Percentiles rank a stretch among this genome's conserved stretches.
These are phyloP conservation scores for Malus hybrid DNA, from an alignment of 331 rosid genomes.

Conservation along the genomic window DNA sequence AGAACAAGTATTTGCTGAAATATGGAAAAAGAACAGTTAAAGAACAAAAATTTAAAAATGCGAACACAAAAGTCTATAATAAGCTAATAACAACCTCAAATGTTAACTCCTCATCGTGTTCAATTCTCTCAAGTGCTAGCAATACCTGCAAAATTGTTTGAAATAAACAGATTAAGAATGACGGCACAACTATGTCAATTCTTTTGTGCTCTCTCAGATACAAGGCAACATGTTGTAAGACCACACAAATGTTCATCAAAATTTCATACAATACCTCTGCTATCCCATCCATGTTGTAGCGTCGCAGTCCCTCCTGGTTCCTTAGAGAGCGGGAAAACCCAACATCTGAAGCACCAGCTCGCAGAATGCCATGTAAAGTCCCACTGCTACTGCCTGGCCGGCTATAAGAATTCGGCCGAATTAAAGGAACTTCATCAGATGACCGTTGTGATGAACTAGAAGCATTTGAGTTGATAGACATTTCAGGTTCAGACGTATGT, in stretches of 20 bases:
- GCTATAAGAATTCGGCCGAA: conserved; percentile 36
- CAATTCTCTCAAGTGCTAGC: conserved; percentile 90
- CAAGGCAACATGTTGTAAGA: neutral
- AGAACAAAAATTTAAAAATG: neutral
- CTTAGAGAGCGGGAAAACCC: conserved; percentile 47
- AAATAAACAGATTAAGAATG: neutral
- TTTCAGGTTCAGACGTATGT: conserved; percentile 36
- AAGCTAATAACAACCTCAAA: conserved; percentile 57
- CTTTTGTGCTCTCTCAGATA: neutral
- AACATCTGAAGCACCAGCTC: conserved; percentile 43
- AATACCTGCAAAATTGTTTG: conserved; percentile 46
- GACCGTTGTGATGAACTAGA: conserved; percentile 35
- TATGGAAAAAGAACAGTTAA: conserved; percentile 7
- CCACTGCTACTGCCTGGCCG: conserved; percentile 53
- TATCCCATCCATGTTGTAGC: conserved; percentile 72
- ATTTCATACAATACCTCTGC: conserved; percentile 58
- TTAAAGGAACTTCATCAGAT: conserved; percentile 37
- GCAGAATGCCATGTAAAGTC: conserved; percentile 38
- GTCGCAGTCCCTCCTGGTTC: conserved; percentile 51
- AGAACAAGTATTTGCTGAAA: conserved; percentile 86
- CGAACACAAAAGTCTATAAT: conserved; percentile 2
- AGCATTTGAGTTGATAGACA: conserved; percentile 25
- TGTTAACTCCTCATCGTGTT: conserved; percentile 87
- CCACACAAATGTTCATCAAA: neutral
- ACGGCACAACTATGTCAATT: neutral